These are phyloP conservation scores for Misopates orontium DNA, from an alignment of 257 asterid species.

Conservation along the genomic window DNA sequence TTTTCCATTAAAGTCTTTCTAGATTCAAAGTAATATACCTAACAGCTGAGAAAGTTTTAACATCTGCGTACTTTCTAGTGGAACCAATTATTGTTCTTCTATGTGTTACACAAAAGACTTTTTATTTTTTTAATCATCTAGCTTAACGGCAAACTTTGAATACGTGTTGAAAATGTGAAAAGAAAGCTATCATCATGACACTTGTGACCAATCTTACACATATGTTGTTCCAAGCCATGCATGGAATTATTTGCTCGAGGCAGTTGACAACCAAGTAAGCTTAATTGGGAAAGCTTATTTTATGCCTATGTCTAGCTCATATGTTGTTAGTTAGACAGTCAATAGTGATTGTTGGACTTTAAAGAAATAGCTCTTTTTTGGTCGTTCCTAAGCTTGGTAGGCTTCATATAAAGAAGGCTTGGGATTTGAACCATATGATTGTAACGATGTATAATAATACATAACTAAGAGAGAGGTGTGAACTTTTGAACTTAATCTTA, in stretches of 20 bases:
- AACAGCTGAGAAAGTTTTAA: conserved; percentile 30
- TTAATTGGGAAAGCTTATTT: background rate
- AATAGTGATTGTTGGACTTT: no score
- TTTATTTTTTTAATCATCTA: background rate
- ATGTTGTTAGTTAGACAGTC: no score
- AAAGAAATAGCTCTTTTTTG: background rate
- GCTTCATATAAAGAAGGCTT: background rate
- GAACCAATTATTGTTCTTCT: conserved; percentile 11
- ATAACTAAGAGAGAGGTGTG: no score
- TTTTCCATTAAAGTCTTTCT: conserved; percentile 16
- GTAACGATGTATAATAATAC: no score
- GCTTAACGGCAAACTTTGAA: background rate
- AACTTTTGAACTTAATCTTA: no score
- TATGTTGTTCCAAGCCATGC: conserved; percentile 17
- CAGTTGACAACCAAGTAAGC: conserved; percentile 6
- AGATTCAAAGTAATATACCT: conserved; percentile 34
- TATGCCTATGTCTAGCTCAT: background rate
- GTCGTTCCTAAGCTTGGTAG: background rate
- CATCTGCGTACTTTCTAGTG: background rate
- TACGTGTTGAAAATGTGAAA: conserved; percentile 21
- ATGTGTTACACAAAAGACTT: conserved; percentile 24
- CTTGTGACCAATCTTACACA: conserved; percentile 10
- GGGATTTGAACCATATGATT: no score
- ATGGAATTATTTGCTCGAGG: conserved; percentile 17
- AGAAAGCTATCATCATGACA: conserved; percentile 27